Conservation (phyloP, 768 basidiomycete genomes). For the Mycena leptocephala region DNA sequence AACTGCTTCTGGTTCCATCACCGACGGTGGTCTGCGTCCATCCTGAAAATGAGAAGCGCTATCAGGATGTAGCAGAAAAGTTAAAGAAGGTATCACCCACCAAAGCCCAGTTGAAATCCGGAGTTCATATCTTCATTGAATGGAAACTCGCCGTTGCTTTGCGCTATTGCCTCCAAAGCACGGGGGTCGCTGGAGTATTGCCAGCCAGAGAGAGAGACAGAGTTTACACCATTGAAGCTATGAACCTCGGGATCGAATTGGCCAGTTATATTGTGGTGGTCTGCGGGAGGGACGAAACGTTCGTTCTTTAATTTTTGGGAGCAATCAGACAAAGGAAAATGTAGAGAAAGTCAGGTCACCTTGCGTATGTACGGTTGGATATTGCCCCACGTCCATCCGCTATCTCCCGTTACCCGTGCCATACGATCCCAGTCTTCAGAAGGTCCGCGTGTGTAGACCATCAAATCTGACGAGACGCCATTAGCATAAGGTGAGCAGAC, state of each 20-base stretch:
- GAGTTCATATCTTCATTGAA: conserved; percentile 55
- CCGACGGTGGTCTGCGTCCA: conserved; percentile 42
- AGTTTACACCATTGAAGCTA: conserved; percentile 44
- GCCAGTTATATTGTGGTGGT: conserved; percentile 49
- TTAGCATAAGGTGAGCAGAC: not conserved
- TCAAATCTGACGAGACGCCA: not conserved
- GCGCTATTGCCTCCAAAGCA: not conserved
- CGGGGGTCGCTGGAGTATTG: too few relatives aligned
- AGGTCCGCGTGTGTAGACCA: conserved; percentile 50
- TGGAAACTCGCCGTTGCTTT: conserved; percentile 45
- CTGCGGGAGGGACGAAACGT: conserved; percentile 38
- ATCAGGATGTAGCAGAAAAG: too few relatives aligned
- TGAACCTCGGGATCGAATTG: conserved; percentile 51
- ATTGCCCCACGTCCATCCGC: conserved; percentile 57
- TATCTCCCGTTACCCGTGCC: conserved; percentile 60
- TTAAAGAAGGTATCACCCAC: conserved; percentile 34
- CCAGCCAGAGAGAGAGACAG: conserved; percentile 22
- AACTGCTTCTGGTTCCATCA: not conserved
- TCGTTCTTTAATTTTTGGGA: not conserved
- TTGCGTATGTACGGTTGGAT: conserved; percentile 42
- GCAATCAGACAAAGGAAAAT: too few relatives aligned
- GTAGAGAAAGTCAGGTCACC: conserved; percentile 28
- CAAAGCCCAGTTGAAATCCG: conserved; percentile 51
- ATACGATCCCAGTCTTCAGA: conserved; percentile 68
- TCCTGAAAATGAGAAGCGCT: conserved; percentile 17